Conservation (phyloP, 2,329 filamentous ascomycete genomes). For the Colletotrichum salicis region DNA sequence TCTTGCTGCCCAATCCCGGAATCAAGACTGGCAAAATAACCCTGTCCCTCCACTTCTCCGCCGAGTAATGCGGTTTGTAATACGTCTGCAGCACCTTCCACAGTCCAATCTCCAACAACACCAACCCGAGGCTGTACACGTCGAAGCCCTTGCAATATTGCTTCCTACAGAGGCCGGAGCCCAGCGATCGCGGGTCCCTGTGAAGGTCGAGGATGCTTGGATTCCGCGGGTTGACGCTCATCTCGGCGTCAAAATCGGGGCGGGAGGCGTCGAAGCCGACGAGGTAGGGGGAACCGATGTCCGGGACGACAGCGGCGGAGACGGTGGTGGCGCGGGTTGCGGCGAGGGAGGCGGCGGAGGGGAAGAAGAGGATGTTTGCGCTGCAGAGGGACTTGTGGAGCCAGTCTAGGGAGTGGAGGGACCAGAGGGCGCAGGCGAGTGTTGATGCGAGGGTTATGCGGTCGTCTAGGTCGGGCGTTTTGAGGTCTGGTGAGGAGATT, state of each 20-base stretch:
- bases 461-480: constrained; percentile 57
- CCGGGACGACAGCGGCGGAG: constrained; percentile 50
- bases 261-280: constrained; percentile 67
- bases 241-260: constrained; percentile 59
- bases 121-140: constrained; percentile 62
- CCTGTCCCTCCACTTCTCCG: constrained; percentile 54
- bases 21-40: constrained; percentile 53
- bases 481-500: constrained; percentile 47
- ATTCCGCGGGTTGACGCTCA: constrained; percentile 51
- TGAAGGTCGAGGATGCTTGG: background rate
- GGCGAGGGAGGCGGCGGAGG: constrained; percentile 50
- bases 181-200: constrained; percentile 46
- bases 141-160: constrained; percentile 62
- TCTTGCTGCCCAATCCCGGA: constrained; percentile 53
- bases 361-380: constrained; percentile 65
- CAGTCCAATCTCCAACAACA: constrained; percentile 62
- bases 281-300: constrained; percentile 56
- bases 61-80: constrained; percentile 54
- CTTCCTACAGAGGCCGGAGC: constrained; percentile 46
- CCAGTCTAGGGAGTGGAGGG: constrained; percentile 65
- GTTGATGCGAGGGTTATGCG: constrained; percentile 54
- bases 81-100: constrained; percentile 56
- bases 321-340: constrained; percentile 46
- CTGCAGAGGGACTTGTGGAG: constrained; percentile 67
- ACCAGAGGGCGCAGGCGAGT: constrained; percentile 57